Evolutionary conservation across 2,329 filamentous ascomycete genomes (phyloP).

Genomic region (Cryphonectria naterciae): DNA sequence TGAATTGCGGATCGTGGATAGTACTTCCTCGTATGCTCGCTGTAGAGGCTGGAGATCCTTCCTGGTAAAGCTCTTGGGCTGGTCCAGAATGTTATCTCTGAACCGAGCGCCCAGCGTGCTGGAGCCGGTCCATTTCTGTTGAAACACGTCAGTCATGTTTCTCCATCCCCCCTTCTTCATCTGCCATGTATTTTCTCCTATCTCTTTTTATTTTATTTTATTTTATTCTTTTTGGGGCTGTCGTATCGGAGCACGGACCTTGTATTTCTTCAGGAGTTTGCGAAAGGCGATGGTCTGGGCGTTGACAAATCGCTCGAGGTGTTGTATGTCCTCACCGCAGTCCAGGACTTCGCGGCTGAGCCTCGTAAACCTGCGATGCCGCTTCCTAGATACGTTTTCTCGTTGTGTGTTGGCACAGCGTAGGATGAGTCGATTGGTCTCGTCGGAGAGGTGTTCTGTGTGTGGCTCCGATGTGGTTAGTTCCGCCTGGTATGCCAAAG

Average conservation of each 20-base stretch:
- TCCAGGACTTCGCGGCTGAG: slow-evolving; percentile 56
- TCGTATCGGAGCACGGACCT: slow-evolving; percentile 46
- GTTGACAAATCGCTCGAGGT: slow-evolving; percentile 71
- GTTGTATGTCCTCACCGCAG: slow-evolving; percentile 73
- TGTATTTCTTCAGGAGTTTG: slow-evolving; percentile 86
- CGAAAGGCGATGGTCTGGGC: slow-evolving; percentile 77
- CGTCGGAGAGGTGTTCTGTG: slow-evolving; percentile 53
- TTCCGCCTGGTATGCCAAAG: neutral
- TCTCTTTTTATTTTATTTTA: neutral
- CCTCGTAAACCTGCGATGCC: slow-evolving; percentile 56
- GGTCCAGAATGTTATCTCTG: slow-evolving; percentile 65
- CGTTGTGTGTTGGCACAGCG: slow-evolving; percentile 44
- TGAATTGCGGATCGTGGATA: slow-evolving; percentile 50
- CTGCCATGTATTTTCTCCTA: neutral
- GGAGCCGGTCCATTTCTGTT: slow-evolving; percentile 81
- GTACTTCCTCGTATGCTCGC: slow-evolving; percentile 51
- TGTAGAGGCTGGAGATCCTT: slow-evolving; percentile 59
- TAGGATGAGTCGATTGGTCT: slow-evolving; percentile 51
- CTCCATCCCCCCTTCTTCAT: slow-evolving; percentile 10
- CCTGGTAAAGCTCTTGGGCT: slow-evolving; percentile 73
- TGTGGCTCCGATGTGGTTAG: neutral
- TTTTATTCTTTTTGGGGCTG: neutral
- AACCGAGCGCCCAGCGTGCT: slow-evolving; percentile 67
- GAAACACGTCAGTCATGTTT: slow-evolving; percentile 1
- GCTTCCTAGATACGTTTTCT: slow-evolving; percentile 46